Percentiles rank a stretch among this genome's conserved stretches.
Conservation (phyloP, 2,329 filamentous ascomycete species). For the Beauveria sp. region DNA sequence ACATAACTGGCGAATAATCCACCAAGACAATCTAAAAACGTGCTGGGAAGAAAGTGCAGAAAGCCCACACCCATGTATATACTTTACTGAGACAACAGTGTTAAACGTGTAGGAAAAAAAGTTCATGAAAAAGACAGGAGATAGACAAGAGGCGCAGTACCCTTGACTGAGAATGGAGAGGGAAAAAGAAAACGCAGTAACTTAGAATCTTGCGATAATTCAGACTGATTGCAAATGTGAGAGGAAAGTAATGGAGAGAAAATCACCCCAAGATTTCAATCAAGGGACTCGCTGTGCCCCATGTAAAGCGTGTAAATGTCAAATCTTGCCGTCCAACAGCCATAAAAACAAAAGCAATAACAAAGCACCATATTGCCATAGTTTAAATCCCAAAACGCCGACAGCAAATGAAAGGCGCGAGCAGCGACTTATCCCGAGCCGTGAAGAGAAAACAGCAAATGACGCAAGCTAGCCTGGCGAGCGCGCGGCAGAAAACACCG, state of each 20-base stretch:
- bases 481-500: conserved; percentile 1
- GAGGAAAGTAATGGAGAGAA: not conserved
- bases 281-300: conserved; percentile 9
- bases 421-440: not conserved
- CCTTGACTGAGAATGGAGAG: not conserved
- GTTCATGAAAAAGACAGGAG: not conserved
- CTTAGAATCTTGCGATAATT: not conserved
- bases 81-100: conserved; percentile 9
- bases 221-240: not conserved
- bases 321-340: not conserved
- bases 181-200: not conserved
- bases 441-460: not conserved
- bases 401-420: not conserved
- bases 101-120: not conserved
- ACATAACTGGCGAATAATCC: not conserved
- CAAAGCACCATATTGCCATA: conserved; percentile 9
- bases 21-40: conserved; percentile 1
- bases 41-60: not conserved
- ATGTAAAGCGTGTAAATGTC: not conserved
- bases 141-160: conserved; percentile 6
- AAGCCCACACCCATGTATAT: conserved; percentile 18
- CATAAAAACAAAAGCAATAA: not conserved
- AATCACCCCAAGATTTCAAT: not conserved
- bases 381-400: not conserved
- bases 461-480: not conserved